Evolutionary conservation across 495 filamentous ascomycete species (phyloP), one percentile per base, ranked within the genome.

Genomic region (Xylaria scruposa): DNA sequence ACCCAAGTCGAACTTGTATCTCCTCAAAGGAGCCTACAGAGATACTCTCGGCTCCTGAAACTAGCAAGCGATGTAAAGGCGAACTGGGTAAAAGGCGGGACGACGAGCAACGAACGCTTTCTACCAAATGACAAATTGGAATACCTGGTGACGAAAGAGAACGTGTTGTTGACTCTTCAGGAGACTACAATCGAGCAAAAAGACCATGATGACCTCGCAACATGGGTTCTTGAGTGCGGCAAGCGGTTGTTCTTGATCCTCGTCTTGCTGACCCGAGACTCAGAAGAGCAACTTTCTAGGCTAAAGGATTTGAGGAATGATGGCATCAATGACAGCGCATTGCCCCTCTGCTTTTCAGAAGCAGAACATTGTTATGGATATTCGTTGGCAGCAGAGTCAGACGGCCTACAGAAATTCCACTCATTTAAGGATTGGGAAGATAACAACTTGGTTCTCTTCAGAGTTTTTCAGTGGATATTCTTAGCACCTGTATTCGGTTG

Each of bases 51-150:
- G 31, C 58, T 61, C 58, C 24, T 61, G 2, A 40, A 61, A 9
- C 8, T 61, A 61, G 24, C 8, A 61, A 2, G 9, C 7, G 17
- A 61, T 40, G 17, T 61, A 33, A 61, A 9, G 19, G 21, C 15
- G 13, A 61, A 21, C 17, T 40, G 38, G 4, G 0, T 40, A 3
- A 61, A 40, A 26, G 31, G 33, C 24, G 33, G 13, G 3, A 0
- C 1, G 58, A n/a, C 3, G 10, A 40, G 17, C 4, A 21, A 40
- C 19, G 5, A 29, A 9, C 33, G 9, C 3, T 61, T 61, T 24
- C 58, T 61, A 40, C 58, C 58, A 40, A 24, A 36, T 40, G 33
- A 61, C 58, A n/a, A 10, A 61, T 33, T 61, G 58, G 19, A 61
- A 36, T 17, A 61, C 6, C 33, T 61, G 17, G 58, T 61, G 10